These are phyloP conservation scores for Nasturtium officinale DNA, from an alignment of 345 rosid species.

Conservation along the genomic window DNA sequence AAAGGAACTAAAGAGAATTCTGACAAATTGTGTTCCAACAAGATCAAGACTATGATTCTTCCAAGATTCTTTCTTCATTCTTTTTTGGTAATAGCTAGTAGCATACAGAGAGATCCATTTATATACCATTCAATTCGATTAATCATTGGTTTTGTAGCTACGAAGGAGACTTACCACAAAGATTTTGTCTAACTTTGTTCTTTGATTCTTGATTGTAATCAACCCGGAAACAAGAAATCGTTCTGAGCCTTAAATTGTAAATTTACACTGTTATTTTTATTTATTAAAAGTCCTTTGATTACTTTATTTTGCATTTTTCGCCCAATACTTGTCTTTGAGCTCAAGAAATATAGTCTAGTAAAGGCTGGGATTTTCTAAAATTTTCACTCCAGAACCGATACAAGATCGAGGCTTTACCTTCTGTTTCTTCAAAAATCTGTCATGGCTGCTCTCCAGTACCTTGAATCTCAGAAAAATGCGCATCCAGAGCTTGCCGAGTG, in stretches of 20 bases:
- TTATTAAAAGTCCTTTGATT: conserved; percentile 7
- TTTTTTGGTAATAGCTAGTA: background rate
- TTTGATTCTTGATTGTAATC: background rate
- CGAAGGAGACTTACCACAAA: background rate
- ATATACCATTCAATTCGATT: conserved; percentile 4
- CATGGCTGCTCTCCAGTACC: conserved; percentile 90
- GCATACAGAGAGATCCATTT: conserved; percentile 20
- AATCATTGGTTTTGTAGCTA: conserved; percentile 14
- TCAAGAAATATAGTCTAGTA: conserved; percentile 43
- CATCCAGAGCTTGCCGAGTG: conserved; percentile 87
- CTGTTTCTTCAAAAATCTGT: conserved; percentile 10
- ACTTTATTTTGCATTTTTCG: background rate
- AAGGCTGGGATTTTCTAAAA: conserved; percentile 15
- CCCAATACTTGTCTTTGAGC: conserved; percentile 41
- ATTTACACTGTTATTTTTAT: background rate
- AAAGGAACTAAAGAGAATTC: conserved; percentile 56
- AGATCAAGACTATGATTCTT: conserved; percentile 56
- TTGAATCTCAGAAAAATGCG: conserved; percentile 63
- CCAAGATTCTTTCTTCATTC: background rate
- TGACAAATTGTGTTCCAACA: conserved; percentile 38
- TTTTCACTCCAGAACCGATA: background rate
- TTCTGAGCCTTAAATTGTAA: conserved; percentile 9
- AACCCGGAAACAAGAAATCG: conserved; percentile 1
- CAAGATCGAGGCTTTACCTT: conserved; percentile 33
- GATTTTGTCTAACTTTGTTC: background rate